phyloP scores from a whole-genome alignment of 2,329 filamentous ascomycete genomes.

The Calonectria leucothoes region DNA sequence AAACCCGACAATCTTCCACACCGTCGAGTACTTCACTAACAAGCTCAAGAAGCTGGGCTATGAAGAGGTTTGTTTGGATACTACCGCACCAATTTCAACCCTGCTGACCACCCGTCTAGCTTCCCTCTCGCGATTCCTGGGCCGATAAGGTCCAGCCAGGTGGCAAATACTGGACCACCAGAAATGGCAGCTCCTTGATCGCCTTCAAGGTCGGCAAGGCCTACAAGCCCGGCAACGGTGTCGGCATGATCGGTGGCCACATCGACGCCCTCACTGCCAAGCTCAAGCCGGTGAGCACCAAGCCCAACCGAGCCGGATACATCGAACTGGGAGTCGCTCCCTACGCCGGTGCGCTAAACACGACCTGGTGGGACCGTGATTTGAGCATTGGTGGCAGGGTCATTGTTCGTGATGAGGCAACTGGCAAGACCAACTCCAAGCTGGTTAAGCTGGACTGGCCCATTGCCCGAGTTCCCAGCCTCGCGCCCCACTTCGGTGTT shows the following conservation, averaged over 20 bases:
- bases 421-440: constrained; percentile 81
- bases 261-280: constrained; percentile 92
- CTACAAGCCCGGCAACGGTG: constrained; percentile 86
- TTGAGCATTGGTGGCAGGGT: constrained; percentile 91
- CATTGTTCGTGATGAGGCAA: constrained; percentile 77
- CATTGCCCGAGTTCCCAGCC: constrained; percentile 89
- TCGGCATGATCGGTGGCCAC: constrained; percentile 90
- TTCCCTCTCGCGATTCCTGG: constrained; percentile 87
- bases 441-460: constrained; percentile 95
- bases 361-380: constrained; percentile 98
- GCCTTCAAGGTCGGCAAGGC: constrained; percentile 85
- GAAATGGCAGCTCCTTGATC: constrained; percentile 88
- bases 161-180: constrained; percentile 88
- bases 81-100: background rate
- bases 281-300: constrained; percentile 89
- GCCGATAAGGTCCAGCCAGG: constrained; percentile 75
- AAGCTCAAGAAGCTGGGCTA: constrained; percentile 81
- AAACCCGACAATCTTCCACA: constrained; percentile 95
- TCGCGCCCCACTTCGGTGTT: constrained; percentile 93
- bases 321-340: constrained; percentile 91
- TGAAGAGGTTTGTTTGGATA: constrained; percentile 64
- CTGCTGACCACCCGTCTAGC: constrained; percentile 53
- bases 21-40: constrained; percentile 81
- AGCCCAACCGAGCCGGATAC: constrained; percentile 87
- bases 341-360: constrained; percentile 88